Percentiles rank a stretch among this genome's conserved stretches.
Evolutionary conservation across 306 rosid species (phyloP).

Genomic region (Parietaria judaica): DNA sequence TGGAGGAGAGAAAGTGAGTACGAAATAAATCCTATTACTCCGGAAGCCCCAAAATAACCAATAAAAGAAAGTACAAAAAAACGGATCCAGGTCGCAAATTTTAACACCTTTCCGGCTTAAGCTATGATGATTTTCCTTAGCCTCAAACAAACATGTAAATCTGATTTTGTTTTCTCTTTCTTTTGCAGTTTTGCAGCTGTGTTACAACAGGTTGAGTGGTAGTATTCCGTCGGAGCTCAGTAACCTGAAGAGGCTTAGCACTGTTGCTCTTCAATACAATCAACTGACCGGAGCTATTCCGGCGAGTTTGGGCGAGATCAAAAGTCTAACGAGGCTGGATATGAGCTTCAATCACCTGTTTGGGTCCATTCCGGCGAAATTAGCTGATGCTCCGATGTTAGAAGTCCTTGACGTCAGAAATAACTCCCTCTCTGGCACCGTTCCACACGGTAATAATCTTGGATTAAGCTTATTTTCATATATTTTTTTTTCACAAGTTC

Average conservation of each 20-base stretch:
- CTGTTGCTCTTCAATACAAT: slow-evolving; percentile 74
- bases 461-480: not conserved
- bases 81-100: not conserved
- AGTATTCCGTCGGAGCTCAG: slow-evolving; percentile 63
- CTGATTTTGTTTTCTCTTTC: slow-evolving; percentile 1
- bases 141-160: not conserved
- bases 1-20: no score
- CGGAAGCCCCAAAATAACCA: no score
- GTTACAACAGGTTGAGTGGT: slow-evolving; percentile 69
- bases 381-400: slow-evolving; percentile 52
- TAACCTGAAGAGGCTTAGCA: slow-evolving; percentile 39
- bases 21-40: no score
- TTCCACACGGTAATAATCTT: slow-evolving; percentile 53
- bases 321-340: slow-evolving; percentile 48
- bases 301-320: slow-evolving; percentile 68
- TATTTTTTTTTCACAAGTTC: no score
- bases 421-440: slow-evolving; percentile 67
- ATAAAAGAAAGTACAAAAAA: no score
- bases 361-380: slow-evolving; percentile 66
- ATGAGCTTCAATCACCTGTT: slow-evolving; percentile 66
- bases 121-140: not conserved
- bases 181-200: slow-evolving; percentile 77
- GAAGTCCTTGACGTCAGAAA: slow-evolving; percentile 51
- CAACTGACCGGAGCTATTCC: slow-evolving; percentile 71
- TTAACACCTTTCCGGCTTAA: not conserved